Percentiles rank a stretch among this genome's conserved stretches.
Conservation (phyloP, 2,329 filamentous ascomycete genomes). For the Aspergillus bombycis region DNA sequence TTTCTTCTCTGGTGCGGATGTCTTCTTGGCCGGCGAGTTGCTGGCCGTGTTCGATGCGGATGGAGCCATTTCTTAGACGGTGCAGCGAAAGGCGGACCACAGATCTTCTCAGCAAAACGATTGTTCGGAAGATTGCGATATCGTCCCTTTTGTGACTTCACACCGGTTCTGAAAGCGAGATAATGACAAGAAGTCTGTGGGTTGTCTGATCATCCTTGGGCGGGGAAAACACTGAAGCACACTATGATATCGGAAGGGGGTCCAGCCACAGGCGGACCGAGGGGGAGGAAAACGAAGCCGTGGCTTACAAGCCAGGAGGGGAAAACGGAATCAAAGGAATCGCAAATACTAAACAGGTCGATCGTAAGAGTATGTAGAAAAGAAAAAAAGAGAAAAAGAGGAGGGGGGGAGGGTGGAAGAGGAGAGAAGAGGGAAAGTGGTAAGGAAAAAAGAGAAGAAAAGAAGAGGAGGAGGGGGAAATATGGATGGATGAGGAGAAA, state of each 20-base stretch:
- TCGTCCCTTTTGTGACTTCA: conserved; percentile 45
- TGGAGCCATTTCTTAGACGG: conserved; percentile 43
- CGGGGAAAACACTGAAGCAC: conserved; percentile 29
- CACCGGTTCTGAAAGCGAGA: conserved; percentile 47
- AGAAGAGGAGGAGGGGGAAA: conserved; percentile 14
- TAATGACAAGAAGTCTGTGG: conserved; percentile 43
- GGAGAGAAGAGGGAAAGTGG: conserved; percentile 14
- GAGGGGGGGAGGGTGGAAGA: conserved; percentile 18
- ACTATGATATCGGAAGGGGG: conserved; percentile 29
- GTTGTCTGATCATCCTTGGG: conserved; percentile 50
- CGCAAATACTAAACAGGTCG: conserved; percentile 22
- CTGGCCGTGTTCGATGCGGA: conserved; percentile 65
- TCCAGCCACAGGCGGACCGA: conserved; percentile 47
- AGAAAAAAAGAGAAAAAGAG: conserved; percentile 25
- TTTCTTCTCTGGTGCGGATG: conserved; percentile 87
- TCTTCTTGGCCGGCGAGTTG: conserved; percentile 78
- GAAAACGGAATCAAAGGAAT: conserved; percentile 19
- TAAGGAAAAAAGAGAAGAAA: conserved; percentile 22
- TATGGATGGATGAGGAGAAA: conserved; percentile 27
- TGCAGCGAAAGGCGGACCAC: conserved; percentile 21
- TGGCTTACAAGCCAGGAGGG: conserved; percentile 13
- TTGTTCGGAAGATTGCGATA: conserved; percentile 36
- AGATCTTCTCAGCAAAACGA: conserved; percentile 30
- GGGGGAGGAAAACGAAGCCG: conserved; percentile 16
- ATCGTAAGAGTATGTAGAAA: conserved; percentile 4